Evolutionary conservation across 208 protist species (phyloP), one percentile per base, ranked within the genome.

Genomic region (Acanthamoeba royreba): DNA sequence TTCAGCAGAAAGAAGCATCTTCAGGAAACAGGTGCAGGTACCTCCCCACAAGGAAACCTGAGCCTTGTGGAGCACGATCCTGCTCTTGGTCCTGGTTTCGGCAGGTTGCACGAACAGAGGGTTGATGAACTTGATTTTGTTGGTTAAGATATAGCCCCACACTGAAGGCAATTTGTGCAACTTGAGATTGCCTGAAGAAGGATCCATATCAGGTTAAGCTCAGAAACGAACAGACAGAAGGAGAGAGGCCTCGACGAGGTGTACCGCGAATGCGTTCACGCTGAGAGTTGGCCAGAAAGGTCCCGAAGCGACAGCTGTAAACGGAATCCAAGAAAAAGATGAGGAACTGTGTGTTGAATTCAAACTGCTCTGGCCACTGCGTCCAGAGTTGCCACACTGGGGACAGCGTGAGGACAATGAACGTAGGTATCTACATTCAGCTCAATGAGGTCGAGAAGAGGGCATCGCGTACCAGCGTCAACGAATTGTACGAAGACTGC

Each of bases 321-420:
- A 89, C 49, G 4, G 81, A 58, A 43, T 89, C 81, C 22, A 89
- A 22, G 31, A 89, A 40, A 49, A 89, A 89, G 31, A 43, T 35
- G 17, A 89, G 47, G 22, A 89, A 49, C 13, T 22, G 13, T 31
- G 25, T 4, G 5, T 35, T 31, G 31, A 89, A 89, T 40, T 89
- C 81, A 25, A 89, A 89, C 33, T 42, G 25, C 1, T 17, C 13
- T 5, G 81, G 81, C 28, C 25, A 89, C 19, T 11, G 46, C 28
- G 22, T 63, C 81, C 81, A 89, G 35, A 89, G 47, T 40, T 89
- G 81, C 81, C 81, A 89, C 52, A 89, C 81, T 47, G 22, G 4
- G 28, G 2, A n/a, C n/a, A n/a, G n/a, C n/a, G n/a, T n/a, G n/a
- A n/a, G n/a, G n/a, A n/a, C 2, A 5, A 33, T n/a, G n/a, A n/a